Percentiles rank a stretch among this genome's conserved stretches.
Conservation (phyloP, 129 eudicot species). For the Helianthus tuberosus region DNA sequence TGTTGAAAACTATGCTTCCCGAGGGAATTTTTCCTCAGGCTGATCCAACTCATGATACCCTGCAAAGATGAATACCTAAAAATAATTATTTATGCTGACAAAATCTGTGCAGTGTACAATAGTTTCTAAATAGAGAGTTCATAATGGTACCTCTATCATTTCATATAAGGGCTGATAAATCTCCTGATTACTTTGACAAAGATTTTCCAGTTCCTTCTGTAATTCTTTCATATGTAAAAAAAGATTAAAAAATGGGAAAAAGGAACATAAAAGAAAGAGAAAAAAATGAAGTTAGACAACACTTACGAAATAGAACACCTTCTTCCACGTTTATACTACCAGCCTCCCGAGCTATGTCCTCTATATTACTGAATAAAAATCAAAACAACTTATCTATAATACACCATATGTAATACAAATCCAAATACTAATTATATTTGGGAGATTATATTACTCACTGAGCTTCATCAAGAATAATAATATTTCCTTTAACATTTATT, state of each 20-base stretch:
- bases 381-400: conserved; percentile 2
- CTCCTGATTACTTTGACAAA: conserved; percentile 43
- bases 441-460: conserved; percentile 63
- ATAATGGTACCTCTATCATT: conserved; percentile 64
- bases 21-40: conserved; percentile 51
- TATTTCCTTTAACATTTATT: conserved; percentile 67
- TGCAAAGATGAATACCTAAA: conserved; percentile 35
- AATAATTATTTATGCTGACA: conserved; percentile 5
- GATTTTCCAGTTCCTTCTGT: conserved; percentile 67
- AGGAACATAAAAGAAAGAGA: background rate
- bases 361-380: conserved; percentile 71
- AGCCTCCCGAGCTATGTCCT: conserved; percentile 89
- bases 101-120: conserved; percentile 12
- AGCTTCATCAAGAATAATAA: conserved; percentile 96
- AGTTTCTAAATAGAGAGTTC: background rate
- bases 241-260: conserved; percentile 12
- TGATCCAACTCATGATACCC: conserved; percentile 80
- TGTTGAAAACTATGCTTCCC: conserved; percentile 82
- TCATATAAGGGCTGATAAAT: conserved; percentile 77
- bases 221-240: conserved; percentile 53
- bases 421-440: background rate
- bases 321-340: conserved; percentile 83
- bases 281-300: background rate
- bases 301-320: conserved; percentile 73
- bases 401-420: conserved; percentile 18